phyloP scores from a whole-genome alignment of 2,329 filamentous ascomycete species.

The Neopestalotiopsis sp. region DNA sequence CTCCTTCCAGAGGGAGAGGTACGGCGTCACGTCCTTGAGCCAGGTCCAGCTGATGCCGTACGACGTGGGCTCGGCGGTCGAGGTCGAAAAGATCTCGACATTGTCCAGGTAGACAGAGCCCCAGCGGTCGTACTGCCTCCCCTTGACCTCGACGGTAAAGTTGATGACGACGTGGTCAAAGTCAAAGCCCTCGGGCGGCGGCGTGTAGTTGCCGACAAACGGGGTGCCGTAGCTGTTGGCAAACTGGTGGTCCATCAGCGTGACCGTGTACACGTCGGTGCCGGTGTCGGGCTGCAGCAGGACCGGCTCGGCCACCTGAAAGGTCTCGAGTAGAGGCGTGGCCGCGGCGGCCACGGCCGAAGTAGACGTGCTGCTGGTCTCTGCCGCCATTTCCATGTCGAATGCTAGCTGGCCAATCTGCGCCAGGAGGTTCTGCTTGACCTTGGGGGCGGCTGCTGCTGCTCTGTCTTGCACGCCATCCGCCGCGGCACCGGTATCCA shows the following conservation, averaged over 20 bases:
- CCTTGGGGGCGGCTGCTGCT: background rate
- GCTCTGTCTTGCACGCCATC: too few species aligned
- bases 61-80: constrained; percentile 76
- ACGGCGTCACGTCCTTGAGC: constrained; percentile 79
- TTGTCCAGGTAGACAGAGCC: constrained; percentile 78
- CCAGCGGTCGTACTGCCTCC: constrained; percentile 78
- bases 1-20: constrained; percentile 69
- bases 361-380: background rate
- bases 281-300: background rate
- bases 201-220: constrained; percentile 70
- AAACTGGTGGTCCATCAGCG: constrained; percentile 76
- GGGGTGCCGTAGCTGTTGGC: constrained; percentile 75
- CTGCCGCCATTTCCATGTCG: constrained; percentile 2
- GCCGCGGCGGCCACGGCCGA: background rate
- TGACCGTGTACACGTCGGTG: constrained; percentile 40
- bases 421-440: constrained; percentile 1
- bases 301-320: constrained; percentile 16
- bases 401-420: constrained; percentile 14
- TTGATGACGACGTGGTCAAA: constrained; percentile 81
- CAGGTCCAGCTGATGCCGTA: constrained; percentile 77
- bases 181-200: constrained; percentile 56
- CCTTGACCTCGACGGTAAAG: constrained; percentile 73
- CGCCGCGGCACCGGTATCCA: background rate
- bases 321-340: constrained; percentile 3
- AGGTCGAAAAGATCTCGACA: constrained; percentile 82